Percentiles rank a stretch among this genome's conserved stretches.
Conservation (phyloP, 495 filamentous ascomycete species). For the Cudoniella acicularis region DNA sequence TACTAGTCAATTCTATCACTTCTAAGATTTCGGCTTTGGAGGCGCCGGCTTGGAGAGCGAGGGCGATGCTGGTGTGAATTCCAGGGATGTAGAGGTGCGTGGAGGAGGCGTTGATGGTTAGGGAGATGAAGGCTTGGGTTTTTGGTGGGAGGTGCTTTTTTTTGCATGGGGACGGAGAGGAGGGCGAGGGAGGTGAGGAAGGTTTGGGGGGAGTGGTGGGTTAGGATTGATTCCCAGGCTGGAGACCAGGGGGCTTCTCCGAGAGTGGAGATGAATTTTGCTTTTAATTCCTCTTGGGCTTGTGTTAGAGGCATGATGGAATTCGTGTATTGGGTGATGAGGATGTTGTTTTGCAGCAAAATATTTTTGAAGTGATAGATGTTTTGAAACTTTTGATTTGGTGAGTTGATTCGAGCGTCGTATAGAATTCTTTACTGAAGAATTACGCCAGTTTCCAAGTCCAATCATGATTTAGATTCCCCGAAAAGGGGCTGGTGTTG, state of each 20-base stretch:
- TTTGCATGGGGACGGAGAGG: constrained; percentile 22
- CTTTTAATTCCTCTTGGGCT: neutral
- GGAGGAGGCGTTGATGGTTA: constrained; percentile 34
- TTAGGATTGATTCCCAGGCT: constrained; percentile 28
- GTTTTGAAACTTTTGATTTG: no score
- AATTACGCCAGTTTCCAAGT: no score
- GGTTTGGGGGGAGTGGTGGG: constrained; percentile 29
- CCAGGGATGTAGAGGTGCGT: constrained; percentile 39
- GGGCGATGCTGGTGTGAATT: constrained; percentile 29
- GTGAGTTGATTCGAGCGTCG: no score
- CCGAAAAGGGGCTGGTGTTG: neutral
- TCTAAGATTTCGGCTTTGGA: constrained; percentile 35
- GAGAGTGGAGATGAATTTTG: neutral
- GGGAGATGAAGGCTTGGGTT: constrained; percentile 34
- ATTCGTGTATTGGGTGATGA: neutral
- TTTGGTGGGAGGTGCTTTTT: constrained; percentile 36
- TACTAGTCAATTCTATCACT: constrained; percentile 34
- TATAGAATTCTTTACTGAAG: no score
- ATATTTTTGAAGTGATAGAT: no score
- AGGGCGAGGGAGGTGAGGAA: constrained; percentile 33
- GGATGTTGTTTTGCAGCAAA: no score
- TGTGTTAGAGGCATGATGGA: neutral
- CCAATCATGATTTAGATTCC: no score
- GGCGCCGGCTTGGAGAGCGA: constrained; percentile 33
- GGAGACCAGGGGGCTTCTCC: constrained; percentile 19